A percentile compares a stretch with the other conserved stretches of the same genome.
Evolutionary conservation across 2,329 filamentous ascomycete genomes (phyloP).

Genomic region (Byssothecium circinans): DNA sequence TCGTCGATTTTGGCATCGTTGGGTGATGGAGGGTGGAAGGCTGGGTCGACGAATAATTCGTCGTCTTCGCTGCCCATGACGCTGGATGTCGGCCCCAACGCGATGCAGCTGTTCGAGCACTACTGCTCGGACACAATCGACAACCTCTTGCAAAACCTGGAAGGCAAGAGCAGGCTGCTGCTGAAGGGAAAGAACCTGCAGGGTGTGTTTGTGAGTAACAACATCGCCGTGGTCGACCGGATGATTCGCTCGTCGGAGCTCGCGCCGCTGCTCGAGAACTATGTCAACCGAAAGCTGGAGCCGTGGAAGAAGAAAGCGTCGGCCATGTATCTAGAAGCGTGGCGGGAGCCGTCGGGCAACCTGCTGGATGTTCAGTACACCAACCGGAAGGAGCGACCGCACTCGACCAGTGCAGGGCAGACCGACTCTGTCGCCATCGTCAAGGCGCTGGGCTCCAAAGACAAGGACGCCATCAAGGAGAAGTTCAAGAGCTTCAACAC

Average conservation of each 20-base stretch:
- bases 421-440: slow-evolving; percentile 81
- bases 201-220: slow-evolving; percentile 91
- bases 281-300: slow-evolving; percentile 68
- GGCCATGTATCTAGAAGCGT: slow-evolving; percentile 78
- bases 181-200: slow-evolving; percentile 74
- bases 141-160: slow-evolving; percentile 71
- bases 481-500: slow-evolving; percentile 93
- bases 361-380: slow-evolving; percentile 92
- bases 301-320: slow-evolving; percentile 86
- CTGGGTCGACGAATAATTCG: slow-evolving; percentile 56
- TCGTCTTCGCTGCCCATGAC: slow-evolving; percentile 66
- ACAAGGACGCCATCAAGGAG: slow-evolving; percentile 93
- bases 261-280: slow-evolving; percentile 64
- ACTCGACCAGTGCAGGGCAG: slow-evolving; percentile 53
- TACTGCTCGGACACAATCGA: slow-evolving; percentile 92
- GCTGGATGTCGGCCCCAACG: slow-evolving; percentile 84
- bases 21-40: slow-evolving; percentile 85
- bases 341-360: slow-evolving; percentile 82
- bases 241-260: slow-evolving; percentile 83
- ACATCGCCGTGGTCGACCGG: slow-evolving; percentile 78
- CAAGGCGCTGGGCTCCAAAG: slow-evolving; percentile 81
- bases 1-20: slow-evolving; percentile 89
- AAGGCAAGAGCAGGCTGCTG: slow-evolving; percentile 70
- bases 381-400: slow-evolving; percentile 69
- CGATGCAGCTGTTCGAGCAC: slow-evolving; percentile 81